These are phyloP conservation scores for Phoma sp. DNA, from an alignment of 2,329 filamentous ascomycete species.

Conservation along the genomic window DNA sequence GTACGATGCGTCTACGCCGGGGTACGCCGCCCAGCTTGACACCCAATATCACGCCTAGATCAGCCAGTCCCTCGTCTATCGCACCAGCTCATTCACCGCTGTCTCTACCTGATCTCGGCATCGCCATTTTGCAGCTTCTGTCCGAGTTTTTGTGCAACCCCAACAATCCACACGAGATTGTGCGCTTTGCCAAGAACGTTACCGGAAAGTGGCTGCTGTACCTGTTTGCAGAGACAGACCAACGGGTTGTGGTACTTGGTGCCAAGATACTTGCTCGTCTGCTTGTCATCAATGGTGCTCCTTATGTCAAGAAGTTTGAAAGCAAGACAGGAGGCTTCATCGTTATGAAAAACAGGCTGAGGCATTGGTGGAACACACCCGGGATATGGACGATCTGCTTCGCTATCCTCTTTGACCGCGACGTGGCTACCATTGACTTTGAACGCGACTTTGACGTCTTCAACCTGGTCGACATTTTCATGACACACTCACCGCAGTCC, in stretches of 20 bases:
- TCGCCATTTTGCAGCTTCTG: conserved; percentile 78
- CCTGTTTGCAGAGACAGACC: conserved; percentile 83
- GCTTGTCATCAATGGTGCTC: conserved; percentile 78
- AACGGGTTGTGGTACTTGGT: conserved; percentile 80
- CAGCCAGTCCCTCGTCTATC: conserved; percentile 38
- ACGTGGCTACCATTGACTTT: conserved; percentile 76
- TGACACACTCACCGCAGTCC: conserved; percentile 43
- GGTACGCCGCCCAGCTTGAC: conserved; percentile 35
- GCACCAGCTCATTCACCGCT: conserved; percentile 35
- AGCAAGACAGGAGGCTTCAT: conserved; percentile 86
- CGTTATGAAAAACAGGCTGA: conserved; percentile 81
- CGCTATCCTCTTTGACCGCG: conserved; percentile 83
- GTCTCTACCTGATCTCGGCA: conserved; percentile 73
- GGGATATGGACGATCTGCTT: conserved; percentile 88
- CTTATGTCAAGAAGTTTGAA: conserved; percentile 84
- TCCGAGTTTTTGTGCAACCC: conserved; percentile 77
- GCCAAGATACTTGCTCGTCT: conserved; percentile 83
- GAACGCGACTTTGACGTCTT: conserved; percentile 75
- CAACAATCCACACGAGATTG: conserved; percentile 70
- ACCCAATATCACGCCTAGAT: conserved; percentile 38
- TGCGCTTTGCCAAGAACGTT: conserved; percentile 90
- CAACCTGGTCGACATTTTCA: conserved; percentile 75
- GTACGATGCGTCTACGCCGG: conserved; percentile 38
- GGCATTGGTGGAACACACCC: conserved; percentile 86
- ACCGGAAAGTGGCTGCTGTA: conserved; percentile 98